Evolutionary conservation across 495 filamentous ascomycete species (phyloP).

Genomic region (Hypoxylon rickii): DNA sequence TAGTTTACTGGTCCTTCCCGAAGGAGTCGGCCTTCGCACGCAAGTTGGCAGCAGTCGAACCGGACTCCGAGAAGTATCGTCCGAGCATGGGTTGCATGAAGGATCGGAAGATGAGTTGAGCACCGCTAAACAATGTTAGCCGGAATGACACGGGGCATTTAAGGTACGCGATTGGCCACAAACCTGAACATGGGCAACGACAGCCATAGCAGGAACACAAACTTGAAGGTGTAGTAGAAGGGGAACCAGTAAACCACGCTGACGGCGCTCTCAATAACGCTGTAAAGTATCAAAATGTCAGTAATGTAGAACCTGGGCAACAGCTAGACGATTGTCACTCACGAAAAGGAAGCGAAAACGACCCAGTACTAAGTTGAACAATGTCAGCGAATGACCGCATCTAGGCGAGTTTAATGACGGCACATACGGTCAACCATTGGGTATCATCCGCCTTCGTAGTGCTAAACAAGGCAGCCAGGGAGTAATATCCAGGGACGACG

Average conservation of each 20-base stretch:
- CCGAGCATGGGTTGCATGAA: slow-evolving; percentile 89
- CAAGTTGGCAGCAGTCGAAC: slow-evolving; percentile 84
- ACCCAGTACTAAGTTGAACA: slow-evolving; percentile 93
- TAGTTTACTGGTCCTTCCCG: slow-evolving; percentile 59
- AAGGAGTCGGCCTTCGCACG: slow-evolving; percentile 86
- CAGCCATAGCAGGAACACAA: slow-evolving; percentile 94
- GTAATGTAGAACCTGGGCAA: not conserved
- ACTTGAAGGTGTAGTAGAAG: slow-evolving; percentile 99
- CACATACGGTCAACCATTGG: slow-evolving; percentile 73
- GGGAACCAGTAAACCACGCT: slow-evolving; percentile 99
- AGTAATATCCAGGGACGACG: slow-evolving; percentile 93
- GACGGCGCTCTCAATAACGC: slow-evolving; percentile 87
- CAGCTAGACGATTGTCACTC: slow-evolving; percentile 34
- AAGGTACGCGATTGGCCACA: slow-evolving; percentile 38
- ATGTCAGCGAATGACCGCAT: slow-evolving; percentile 33
- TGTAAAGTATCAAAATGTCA: slow-evolving; percentile 41
- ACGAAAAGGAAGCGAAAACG: slow-evolving; percentile 89
- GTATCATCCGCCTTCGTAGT: slow-evolving; percentile 83
- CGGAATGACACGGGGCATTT: not conserved
- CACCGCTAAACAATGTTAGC: slow-evolving; percentile 67
- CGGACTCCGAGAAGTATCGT: slow-evolving; percentile 78
- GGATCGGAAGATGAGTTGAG: slow-evolving; percentile 94
- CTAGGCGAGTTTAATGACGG: not conserved
- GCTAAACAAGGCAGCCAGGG: slow-evolving; percentile 86
- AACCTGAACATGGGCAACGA: slow-evolving; percentile 92